Percentiles rank a stretch among this genome's conserved stretches.
Conservation (phyloP, 2,329 filamentous ascomycete genomes). For the Septoria petroselini region DNA sequence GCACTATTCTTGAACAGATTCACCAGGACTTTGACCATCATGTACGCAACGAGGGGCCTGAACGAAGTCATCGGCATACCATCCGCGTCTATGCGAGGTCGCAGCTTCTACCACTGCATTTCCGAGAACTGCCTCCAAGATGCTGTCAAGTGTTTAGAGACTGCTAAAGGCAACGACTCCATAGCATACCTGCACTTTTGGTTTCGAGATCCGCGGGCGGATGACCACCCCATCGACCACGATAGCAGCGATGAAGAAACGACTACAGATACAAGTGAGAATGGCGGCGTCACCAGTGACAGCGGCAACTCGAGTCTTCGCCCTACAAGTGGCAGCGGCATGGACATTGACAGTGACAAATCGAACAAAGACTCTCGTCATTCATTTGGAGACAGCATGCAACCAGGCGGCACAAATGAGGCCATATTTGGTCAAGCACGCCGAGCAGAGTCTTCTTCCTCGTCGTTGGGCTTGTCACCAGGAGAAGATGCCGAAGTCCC, state of each 20-base stretch:
- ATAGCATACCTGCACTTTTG: constrained; percentile 86
- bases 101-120: constrained; percentile 86
- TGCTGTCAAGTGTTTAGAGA: constrained; percentile 74
- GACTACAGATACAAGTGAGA: constrained; percentile 50
- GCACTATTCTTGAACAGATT: constrained; percentile 85
- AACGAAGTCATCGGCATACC: constrained; percentile 70
- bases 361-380: constrained; percentile 34
- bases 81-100: constrained; percentile 66
- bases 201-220: constrained; percentile 69
- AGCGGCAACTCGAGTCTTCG: constrained; percentile 32
- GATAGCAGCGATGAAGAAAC: constrained; percentile 46
- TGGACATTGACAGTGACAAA: constrained; percentile 26
- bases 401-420: constrained; percentile 41
- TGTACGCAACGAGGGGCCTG: constrained; percentile 80
- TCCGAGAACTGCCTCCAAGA: constrained; percentile 72
- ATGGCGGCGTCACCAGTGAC: constrained; percentile 49
- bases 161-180: constrained; percentile 84
- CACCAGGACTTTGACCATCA: constrained; percentile 74
- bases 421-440: constrained; percentile 45
- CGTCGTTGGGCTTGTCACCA: constrained; percentile 35
- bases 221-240: constrained; percentile 39
- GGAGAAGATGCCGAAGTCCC: constrained; percentile 26
- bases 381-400: constrained; percentile 48
- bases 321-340: constrained; percentile 10
- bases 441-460: constrained; percentile 39